Base-by-base conservation (phyloP, 2,329 filamentous ascomycete species). In the Teratosphaeriaceae sp. region DNA sequence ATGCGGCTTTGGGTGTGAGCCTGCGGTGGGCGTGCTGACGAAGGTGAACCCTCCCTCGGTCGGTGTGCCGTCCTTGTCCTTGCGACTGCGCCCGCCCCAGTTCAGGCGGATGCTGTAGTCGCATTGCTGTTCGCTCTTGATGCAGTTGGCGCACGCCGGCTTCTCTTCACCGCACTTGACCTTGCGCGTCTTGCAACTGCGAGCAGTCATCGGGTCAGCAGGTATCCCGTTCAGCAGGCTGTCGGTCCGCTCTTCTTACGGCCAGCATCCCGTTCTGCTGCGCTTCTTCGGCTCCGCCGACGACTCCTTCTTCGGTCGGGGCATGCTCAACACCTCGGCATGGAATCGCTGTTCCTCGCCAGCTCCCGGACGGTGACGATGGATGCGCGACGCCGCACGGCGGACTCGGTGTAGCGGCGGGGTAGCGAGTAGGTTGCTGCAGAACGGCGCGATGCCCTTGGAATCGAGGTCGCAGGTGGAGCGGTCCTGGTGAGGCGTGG, bases 91-190 rank as follows among this genome's bases (percentile, higher is more conserved):
- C 3, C 85, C 84, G 47, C 84, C 82, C 86, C 86, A 90, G 56
- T 89, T 89, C 51, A 90, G 68, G 23, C 84, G 76, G 54, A 90
- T 85, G 55, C 79, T 85, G 62, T 89, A 90, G 64, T 92, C 85
- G 67, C 86, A 92, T 36, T 69, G 68, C 59, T 88, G 84, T 47
- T 80, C 80, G 33, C 39, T 55, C 50, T 82, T 79, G 54, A 80
- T 73, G 63, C 86, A 90, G 58, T 88, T 88, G 38, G 75, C 57
- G 64, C 86, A 90, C 48, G 65, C 67, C 12, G 86, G 85, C 52
- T 82, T 83, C 59, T 85, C 81, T 63, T 90, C 86, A 9, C 83
- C 85, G 65, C 85, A 90, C 70, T 89, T 89, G 50, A 85, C 78
- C 63, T 85, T 90, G 47, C 84, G 76, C 50, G 76, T 76, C 68